Conservation (phyloP, 1,139 yeast species). For the Diutina neorugosa region DNA sequence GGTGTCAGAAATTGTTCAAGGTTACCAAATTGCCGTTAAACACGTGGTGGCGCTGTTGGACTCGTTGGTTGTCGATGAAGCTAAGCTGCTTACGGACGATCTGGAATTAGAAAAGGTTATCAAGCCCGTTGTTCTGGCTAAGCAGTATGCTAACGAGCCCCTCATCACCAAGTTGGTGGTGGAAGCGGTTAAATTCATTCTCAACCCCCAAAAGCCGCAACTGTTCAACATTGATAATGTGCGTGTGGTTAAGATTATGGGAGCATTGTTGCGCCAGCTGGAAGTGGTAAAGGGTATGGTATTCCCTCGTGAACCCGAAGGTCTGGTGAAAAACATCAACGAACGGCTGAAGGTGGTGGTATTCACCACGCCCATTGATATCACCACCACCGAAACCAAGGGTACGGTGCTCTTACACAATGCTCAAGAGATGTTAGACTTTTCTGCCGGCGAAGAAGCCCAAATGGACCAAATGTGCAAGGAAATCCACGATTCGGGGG, state of each 20-base stretch:
- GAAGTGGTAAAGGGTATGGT: conserved; percentile 95
- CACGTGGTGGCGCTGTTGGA: conserved; percentile 62
- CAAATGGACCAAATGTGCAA: conserved; percentile 82
- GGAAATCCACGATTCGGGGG: conserved; percentile 76
- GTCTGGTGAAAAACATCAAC: conserved; percentile 54
- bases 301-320: conserved; percentile 94
- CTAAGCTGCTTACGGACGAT: conserved; percentile 43
- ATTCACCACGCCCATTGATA: conserved; percentile 88
- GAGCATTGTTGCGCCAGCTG: conserved; percentile 63
- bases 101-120: conserved; percentile 62
- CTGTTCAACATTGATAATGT: conserved; percentile 82
- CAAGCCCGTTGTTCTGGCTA: conserved; percentile 82
- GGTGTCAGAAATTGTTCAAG: conserved; percentile 84
- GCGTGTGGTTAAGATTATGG: conserved; percentile 95
- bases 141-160: conserved; percentile 85
- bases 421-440: conserved; percentile 94
- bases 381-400: conserved; percentile 90
- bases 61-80: conserved; percentile 47
- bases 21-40: conserved; percentile 73
- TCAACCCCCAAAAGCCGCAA: conserved; percentile 52
- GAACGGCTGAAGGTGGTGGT: conserved; percentile 75
- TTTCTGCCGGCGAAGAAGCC: conserved; percentile 91
- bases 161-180: conserved; percentile 67
- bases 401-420: conserved; percentile 93
- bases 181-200: conserved; percentile 70